Percentiles rank a stretch among this genome's conserved stretches.
Conservation (phyloP, 768 basidiomycete genomes). For the Pisolithus orientalis region DNA sequence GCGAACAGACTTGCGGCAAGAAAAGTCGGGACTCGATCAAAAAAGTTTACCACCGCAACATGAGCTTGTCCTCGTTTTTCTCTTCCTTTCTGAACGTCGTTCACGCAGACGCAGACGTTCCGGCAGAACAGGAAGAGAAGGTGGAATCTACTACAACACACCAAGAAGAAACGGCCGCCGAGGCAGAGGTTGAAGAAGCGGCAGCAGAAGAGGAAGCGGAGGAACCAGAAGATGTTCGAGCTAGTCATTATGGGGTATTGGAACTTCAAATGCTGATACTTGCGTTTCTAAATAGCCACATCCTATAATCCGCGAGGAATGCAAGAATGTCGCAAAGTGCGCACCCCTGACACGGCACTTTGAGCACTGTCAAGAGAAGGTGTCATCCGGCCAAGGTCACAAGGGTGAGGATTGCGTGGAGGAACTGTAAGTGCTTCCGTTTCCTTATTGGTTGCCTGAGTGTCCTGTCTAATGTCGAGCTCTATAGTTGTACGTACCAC, state of each 20-base stretch:
- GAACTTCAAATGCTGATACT: background rate
- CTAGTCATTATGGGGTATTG: background rate
- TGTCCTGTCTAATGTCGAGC: constrained; percentile 1
- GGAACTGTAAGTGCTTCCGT: constrained; percentile 59
- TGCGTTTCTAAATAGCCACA: constrained; percentile 40
- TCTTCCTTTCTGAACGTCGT: constrained; percentile 36
- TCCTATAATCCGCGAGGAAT: constrained; percentile 71
- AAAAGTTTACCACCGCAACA: background rate
- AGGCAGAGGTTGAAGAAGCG: constrained; percentile 34
- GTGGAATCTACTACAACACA: constrained; percentile 29
- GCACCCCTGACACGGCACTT: constrained; percentile 73
- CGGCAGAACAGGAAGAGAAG: constrained; percentile 17
- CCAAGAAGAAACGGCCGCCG: constrained; percentile 26
- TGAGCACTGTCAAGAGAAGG: constrained; percentile 86
- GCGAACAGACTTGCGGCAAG: constrained; percentile 13
- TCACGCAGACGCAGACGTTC: constrained; percentile 33
- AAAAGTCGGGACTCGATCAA: background rate
- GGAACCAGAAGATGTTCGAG: constrained; percentile 79
- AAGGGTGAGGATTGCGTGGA: constrained; percentile 91
- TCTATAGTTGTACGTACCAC: constrained; percentile 19
- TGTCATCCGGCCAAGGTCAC: constrained; percentile 74
- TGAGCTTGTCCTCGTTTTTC: constrained; percentile 40
- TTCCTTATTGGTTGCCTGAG: background rate
- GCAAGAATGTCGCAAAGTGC: constrained; percentile 61
- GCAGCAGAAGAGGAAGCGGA: constrained; percentile 46